Conservation (phyloP, 208 protist genomes). For the Wallacemonas rigidus region DNA sequence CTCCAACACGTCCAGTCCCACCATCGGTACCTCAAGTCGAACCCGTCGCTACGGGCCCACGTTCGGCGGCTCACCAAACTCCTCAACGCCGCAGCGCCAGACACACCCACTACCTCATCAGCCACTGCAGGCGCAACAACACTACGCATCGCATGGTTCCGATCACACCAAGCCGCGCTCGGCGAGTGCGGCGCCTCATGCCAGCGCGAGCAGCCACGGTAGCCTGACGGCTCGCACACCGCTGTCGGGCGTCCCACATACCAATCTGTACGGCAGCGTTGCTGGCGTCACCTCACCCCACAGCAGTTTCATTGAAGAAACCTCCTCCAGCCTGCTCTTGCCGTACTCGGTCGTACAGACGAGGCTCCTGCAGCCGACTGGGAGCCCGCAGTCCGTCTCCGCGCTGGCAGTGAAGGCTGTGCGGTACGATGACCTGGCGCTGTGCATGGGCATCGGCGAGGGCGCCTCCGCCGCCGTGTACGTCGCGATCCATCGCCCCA, state of each 20-base stretch:
- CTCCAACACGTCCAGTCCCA: background rate
- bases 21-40: background rate
- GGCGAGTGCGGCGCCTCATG: background rate
- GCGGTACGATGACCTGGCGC: slow-evolving; percentile 56
- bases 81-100: background rate
- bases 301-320: background rate
- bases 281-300: slow-evolving; percentile 9
- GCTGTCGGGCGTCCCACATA: slow-evolving; percentile 11
- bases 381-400: slow-evolving; percentile 1
- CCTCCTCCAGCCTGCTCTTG: slow-evolving; percentile 34
- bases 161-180: background rate
- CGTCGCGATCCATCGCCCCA: slow-evolving; percentile 69
- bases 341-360: slow-evolving; percentile 40
- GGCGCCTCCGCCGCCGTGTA: slow-evolving; percentile 80
- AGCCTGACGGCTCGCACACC: background rate
- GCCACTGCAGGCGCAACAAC: background rate
- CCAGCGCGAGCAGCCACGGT: background rate
- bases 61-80: background rate
- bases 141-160: background rate
- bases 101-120: background rate
- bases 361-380: slow-evolving; percentile 22
- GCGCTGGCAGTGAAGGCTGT: slow-evolving; percentile 51
- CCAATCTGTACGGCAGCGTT: background rate
- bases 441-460: slow-evolving; percentile 48
- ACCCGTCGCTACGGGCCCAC: background rate